These are phyloP conservation scores for Cafeteria roenbergensis DNA, from an alignment of 108 stramenopile genomes.

Conservation along the genomic window DNA sequence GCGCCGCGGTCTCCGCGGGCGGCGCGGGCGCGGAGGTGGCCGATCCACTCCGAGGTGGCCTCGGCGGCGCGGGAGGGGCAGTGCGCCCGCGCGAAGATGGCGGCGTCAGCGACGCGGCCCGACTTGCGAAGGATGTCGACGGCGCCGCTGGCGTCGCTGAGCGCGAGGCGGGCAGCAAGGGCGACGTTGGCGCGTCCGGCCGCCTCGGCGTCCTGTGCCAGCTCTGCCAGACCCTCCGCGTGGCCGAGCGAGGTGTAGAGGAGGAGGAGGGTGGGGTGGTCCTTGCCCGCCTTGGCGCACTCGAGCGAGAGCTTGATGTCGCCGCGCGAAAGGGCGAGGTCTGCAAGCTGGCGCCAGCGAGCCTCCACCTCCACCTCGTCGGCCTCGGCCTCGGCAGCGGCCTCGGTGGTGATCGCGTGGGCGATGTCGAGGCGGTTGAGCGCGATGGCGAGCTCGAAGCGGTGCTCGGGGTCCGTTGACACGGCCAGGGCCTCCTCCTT, in stretches of 20 bases:
- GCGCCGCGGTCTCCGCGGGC: too few relatives aligned
- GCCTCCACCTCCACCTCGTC: constrained; percentile 77
- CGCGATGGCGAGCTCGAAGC: constrained; percentile 87
- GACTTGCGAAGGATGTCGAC: constrained; percentile 68
- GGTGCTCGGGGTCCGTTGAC: constrained; percentile 78
- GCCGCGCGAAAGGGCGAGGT: constrained; percentile 78
- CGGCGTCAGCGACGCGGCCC: constrained; percentile 87
- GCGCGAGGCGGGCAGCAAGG: constrained; percentile 73
- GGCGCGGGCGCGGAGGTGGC: constrained; percentile 61
- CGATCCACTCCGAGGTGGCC: constrained; percentile 78
- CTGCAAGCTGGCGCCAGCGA: constrained; percentile 94
- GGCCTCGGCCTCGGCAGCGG: constrained; percentile 17
- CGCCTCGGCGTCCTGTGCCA: constrained; percentile 60
- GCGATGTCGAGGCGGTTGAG: constrained; percentile 77
- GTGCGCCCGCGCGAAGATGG: constrained; percentile 91
- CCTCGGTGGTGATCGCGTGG: constrained; percentile 49
- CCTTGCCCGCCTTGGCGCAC: constrained; percentile 69
- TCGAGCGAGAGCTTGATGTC: constrained; percentile 80
- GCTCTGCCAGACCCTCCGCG: constrained; percentile 64
- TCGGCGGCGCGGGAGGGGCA: constrained; percentile 74
- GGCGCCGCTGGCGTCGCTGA: constrained; percentile 76
- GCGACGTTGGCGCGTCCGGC: constrained; percentile 83
- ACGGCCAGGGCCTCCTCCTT: constrained; percentile 95
- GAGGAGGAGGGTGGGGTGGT: constrained; percentile 77
- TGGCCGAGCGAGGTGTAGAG: constrained; percentile 82